Evolutionary conservation across 2,329 filamentous ascomycete species (phyloP).

Genomic region (Pezicula carpinea): DNA sequence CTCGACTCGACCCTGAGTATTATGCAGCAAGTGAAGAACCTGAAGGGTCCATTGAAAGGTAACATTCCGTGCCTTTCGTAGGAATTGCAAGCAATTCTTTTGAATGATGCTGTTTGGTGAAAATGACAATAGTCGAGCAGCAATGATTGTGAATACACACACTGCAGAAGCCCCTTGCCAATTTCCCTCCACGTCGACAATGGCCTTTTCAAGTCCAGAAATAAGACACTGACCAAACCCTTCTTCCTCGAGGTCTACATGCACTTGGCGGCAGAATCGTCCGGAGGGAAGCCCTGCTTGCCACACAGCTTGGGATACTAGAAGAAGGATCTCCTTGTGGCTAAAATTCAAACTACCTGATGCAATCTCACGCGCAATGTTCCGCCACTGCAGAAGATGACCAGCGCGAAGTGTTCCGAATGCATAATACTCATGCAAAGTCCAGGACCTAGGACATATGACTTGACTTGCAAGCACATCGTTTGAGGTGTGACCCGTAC

Average conservation of each 20-base stretch:
- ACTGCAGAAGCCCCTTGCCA: constrained; percentile 44
- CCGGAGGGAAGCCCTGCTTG: constrained; percentile 35
- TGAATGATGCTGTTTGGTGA: constrained; percentile 19
- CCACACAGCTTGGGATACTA: constrained; percentile 45
- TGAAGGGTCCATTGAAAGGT: constrained; percentile 35
- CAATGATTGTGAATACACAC: constrained; percentile 34
- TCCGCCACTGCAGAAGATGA: constrained; percentile 46
- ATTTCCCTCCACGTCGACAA: constrained; percentile 39
- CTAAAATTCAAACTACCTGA: constrained; percentile 45
- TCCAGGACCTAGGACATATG: constrained; percentile 42
- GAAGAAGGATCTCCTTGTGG: constrained; percentile 39
- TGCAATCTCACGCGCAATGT: constrained; percentile 47
- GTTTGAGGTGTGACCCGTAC: constrained; percentile 38
- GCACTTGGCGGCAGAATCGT: constrained; percentile 26
- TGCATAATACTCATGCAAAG: constrained; percentile 48
- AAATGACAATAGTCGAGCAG: constrained; percentile 39
- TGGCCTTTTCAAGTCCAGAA: constrained; percentile 24
- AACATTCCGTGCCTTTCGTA: constrained; percentile 30
- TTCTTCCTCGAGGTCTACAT: constrained; percentile 31
- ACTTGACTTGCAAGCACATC: constrained; percentile 44
- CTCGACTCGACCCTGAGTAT: constrained; percentile 21
- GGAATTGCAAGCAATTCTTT: constrained; percentile 24
- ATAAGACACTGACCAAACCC: constrained; percentile 32
- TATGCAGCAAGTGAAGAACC: constrained; percentile 8
- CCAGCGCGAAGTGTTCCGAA: constrained; percentile 46